Percentiles rank a stretch among this genome's conserved stretches.
Evolutionary conservation across 352 stramenopile species (phyloP).

Genomic region (Halophytophthora batemanensis): DNA sequence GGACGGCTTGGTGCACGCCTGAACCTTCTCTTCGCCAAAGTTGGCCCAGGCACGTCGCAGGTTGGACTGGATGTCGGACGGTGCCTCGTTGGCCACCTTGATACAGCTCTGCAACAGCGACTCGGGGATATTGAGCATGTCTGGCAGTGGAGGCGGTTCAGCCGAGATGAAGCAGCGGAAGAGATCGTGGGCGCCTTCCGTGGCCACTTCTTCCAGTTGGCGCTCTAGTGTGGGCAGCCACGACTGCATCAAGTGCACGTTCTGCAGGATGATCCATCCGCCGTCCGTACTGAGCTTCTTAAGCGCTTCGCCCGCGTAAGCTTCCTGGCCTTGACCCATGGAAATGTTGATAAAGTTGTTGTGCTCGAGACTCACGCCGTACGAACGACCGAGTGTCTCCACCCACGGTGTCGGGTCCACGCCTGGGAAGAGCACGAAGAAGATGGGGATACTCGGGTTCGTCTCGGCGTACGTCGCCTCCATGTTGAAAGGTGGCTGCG

Average conservation of each 20-base stretch:
- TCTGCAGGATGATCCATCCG: constrained; percentile 95
- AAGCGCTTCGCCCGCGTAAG: constrained; percentile 89
- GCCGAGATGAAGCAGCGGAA: constrained; percentile 97
- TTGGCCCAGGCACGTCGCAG: constrained; percentile 92
- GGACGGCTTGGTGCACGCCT: constrained; percentile 81
- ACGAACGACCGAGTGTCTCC: constrained; percentile 85
- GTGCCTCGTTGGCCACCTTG: constrained; percentile 95
- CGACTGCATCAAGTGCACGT: constrained; percentile 95
- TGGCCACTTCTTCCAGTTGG: constrained; percentile 89
- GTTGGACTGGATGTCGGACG: constrained; percentile 95
- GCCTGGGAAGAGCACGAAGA: constrained; percentile 95
- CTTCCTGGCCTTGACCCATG: constrained; percentile 91
- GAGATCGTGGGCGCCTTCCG: constrained; percentile 88
- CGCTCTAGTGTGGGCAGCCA: constrained; percentile 94
- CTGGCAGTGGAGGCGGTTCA: constrained; percentile 89
- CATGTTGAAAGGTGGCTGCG: constrained; percentile 91
- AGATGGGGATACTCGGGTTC: constrained; percentile 90
- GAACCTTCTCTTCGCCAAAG: constrained; percentile 90
- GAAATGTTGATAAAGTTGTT: constrained; percentile 97
- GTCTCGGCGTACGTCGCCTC: constrained; percentile 91
- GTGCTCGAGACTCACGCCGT: constrained; percentile 90
- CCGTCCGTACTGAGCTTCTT: constrained; percentile 89
- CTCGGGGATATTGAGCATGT: constrained; percentile 97
- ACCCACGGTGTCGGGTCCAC: constrained; percentile 95
- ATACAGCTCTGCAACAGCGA: constrained; percentile 94